These are phyloP conservation scores for Oropetium thomaeum DNA, from an alignment of 176 grass and related monocot genomes.

Conservation along the genomic window DNA sequence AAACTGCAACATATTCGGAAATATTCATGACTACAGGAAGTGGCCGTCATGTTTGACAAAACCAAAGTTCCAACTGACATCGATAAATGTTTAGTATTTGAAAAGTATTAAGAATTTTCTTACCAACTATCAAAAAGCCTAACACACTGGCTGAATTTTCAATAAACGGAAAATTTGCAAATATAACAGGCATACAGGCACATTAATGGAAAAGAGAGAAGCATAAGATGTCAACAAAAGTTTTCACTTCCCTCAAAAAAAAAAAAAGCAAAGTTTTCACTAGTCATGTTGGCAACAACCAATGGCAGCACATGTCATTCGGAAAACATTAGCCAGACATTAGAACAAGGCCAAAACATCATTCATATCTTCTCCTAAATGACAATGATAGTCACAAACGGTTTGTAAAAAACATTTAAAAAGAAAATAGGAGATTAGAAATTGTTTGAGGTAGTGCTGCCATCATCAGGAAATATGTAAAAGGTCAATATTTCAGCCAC, in stretches of 20 bases:
- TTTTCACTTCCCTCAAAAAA: too few relatives aligned
- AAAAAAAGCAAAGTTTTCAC: background rate
- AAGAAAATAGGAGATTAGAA: slow-evolving; percentile 7
- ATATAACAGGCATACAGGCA: background rate
- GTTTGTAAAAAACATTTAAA: slow-evolving; percentile 6
- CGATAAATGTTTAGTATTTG: background rate
- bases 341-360: slow-evolving; percentile 2
- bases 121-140: background rate
- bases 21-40: background rate
- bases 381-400: slow-evolving; percentile 13
- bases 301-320: background rate
- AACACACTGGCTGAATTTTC: background rate
- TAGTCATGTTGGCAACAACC: slow-evolving; percentile 1
- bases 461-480: background rate
- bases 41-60: slow-evolving; percentile 2
- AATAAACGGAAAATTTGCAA: background rate
- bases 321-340: slow-evolving; percentile 1
- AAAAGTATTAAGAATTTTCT: background rate
- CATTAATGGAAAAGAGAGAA: background rate
- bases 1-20: background rate
- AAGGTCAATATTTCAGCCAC: slow-evolving; percentile 25
- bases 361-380: slow-evolving; percentile 17
- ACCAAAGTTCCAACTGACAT: background rate
- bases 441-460: background rate
- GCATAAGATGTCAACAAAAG: slow-evolving; percentile 19